Evolutionary conservation across 306 rosid species (phyloP).

Genomic region (Castanea crenata): DNA sequence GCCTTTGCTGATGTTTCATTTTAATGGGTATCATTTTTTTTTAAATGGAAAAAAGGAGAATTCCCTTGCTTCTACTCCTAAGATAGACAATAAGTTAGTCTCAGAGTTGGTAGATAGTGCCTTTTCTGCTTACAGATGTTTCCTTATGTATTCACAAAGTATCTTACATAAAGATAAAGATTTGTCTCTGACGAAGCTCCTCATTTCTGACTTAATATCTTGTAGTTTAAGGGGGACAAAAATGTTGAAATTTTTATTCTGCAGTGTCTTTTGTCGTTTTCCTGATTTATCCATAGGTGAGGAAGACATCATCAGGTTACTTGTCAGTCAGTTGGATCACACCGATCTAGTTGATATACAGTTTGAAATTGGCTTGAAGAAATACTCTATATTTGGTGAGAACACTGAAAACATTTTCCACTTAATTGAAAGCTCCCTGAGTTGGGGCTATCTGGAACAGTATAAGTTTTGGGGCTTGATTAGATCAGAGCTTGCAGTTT

Average conservation of each 20-base stretch:
- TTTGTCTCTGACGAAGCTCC: constrained; percentile 14
- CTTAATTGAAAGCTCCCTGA: constrained; percentile 35
- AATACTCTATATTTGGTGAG: constrained; percentile 26
- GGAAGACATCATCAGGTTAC: constrained; percentile 23
- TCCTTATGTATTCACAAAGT: constrained; percentile 12
- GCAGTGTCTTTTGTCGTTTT: constrained; percentile 17
- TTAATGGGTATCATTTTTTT: constrained; percentile 17
- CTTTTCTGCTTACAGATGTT: constrained; percentile 30
- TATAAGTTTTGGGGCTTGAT: constrained; percentile 34
- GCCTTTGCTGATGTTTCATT: constrained; percentile 15
- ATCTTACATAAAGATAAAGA: constrained; percentile 3
- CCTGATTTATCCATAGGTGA: constrained; percentile 21
- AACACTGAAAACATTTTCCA: constrained; percentile 18
- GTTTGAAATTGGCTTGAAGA: constrained; percentile 22
- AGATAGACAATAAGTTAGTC: constrained; percentile 13
- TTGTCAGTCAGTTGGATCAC: constrained; percentile 20
- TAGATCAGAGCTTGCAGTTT: constrained; percentile 30
- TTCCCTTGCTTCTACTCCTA: constrained; percentile 5
- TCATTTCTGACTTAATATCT: constrained; percentile 13
- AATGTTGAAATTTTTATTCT: constrained; percentile 17
- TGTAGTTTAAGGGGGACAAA: constrained; percentile 19
- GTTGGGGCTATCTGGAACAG: constrained; percentile 30
- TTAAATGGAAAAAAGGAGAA: constrained; percentile 1
- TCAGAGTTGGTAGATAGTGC: constrained; percentile 23
- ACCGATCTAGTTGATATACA: constrained; percentile 21